Conservation (phyloP, 2,329 filamentous ascomycete species). For the Grosmannia huntii region DNA sequence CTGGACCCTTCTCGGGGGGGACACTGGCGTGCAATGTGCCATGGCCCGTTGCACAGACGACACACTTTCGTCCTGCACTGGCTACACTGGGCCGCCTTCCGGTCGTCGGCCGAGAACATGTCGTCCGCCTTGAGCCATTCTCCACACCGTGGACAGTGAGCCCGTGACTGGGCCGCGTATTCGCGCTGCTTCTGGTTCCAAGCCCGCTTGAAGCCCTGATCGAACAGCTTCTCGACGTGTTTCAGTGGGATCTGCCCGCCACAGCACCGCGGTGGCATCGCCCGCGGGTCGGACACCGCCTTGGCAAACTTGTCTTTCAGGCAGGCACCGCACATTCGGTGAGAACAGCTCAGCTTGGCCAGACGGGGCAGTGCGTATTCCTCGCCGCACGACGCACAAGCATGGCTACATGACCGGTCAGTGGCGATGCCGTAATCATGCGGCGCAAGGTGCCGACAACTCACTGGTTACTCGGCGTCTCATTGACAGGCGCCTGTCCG, state of each 20-base stretch:
- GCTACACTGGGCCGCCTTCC: constrained; percentile 56
- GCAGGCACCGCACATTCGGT: constrained; percentile 70
- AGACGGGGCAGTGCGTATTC: constrained; percentile 51
- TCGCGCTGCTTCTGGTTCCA: constrained; percentile 78
- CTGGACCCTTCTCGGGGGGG: constrained; percentile 57
- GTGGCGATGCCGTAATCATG: not conserved
- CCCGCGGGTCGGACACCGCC: constrained; percentile 61
- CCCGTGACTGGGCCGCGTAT: constrained; percentile 57
- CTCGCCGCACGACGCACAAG: constrained; percentile 63
- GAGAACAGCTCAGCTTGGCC: constrained; percentile 62
- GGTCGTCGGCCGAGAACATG: constrained; percentile 46
- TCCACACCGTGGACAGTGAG: constrained; percentile 72
- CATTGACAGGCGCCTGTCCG: constrained; percentile 15
- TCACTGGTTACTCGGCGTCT: constrained; percentile 15
- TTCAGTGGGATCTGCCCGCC: constrained; percentile 60
- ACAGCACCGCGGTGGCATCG: constrained; percentile 82
- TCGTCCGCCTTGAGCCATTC: constrained; percentile 67
- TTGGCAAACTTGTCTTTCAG: constrained; percentile 62
- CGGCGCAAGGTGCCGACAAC: too few species aligned
- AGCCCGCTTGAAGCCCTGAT: constrained; percentile 56
- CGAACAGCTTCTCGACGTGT: constrained; percentile 65
- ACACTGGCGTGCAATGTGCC: constrained; percentile 58
- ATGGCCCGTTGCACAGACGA: constrained; percentile 57
- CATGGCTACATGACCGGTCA: constrained; percentile 33
- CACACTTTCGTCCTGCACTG: constrained; percentile 66